Percentiles rank a stretch among this genome's conserved stretches.
Conservation (phyloP, 495 filamentous ascomycete genomes). For the Penicillium desertorum region DNA sequence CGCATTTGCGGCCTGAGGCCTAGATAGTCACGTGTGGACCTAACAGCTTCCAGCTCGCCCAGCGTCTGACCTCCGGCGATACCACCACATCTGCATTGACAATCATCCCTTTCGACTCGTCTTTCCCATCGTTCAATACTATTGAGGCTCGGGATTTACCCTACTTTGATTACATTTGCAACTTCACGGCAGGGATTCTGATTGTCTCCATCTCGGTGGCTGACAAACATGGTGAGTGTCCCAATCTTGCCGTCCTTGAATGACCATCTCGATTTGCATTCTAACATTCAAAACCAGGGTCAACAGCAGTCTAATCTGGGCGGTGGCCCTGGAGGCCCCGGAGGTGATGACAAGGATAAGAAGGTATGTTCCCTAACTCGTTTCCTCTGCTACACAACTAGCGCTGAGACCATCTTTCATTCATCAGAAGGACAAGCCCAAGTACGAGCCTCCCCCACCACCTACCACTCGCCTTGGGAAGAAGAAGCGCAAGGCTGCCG, state of each 20-base stretch:
- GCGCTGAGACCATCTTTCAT: conserved; percentile 20
- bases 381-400: neutral
- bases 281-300: conserved; percentile 41
- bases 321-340: conserved; percentile 66
- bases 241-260: conserved; percentile 10
- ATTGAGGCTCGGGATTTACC: conserved; percentile 4
- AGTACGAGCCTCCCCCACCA: conserved; percentile 96
- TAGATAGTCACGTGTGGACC: conserved; percentile 22
- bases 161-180: conserved; percentile 1
- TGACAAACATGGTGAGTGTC: conserved; percentile 41
- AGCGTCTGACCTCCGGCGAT: conserved; percentile 18
- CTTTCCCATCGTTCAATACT: conserved; percentile 9
- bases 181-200: conserved; percentile 9
- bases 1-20: conserved; percentile 26
- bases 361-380: conserved; percentile 61
- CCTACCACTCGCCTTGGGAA: conserved; percentile 97
- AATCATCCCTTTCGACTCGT: conserved; percentile 24
- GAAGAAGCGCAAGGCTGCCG: conserved; percentile 92
- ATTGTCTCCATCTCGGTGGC: conserved; percentile 22
- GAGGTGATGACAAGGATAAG: conserved; percentile 86
- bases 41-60: conserved; percentile 32
- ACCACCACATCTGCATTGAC: conserved; percentile 18
- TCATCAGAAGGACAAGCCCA: conserved; percentile 93
- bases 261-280: conserved; percentile 14
- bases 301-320: conserved; percentile 88